A percentile compares a stretch with the other conserved stretches of the same genome.
Conservation (phyloP, 768 basidiomycete genomes). For the Fistulinella prunicolor region DNA sequence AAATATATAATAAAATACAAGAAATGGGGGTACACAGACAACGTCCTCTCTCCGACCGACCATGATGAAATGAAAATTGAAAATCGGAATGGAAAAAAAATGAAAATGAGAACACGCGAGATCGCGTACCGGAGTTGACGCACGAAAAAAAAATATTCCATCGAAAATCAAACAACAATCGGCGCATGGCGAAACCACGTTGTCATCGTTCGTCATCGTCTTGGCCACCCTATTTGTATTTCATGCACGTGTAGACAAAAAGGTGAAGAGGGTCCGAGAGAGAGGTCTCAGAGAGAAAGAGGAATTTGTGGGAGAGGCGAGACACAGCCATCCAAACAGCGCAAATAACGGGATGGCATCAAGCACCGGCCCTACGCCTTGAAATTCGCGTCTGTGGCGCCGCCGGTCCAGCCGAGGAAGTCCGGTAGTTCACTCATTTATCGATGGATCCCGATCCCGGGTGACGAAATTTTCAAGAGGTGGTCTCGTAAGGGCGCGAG, state of each 20-base stretch:
- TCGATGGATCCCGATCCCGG: slow-evolving; percentile 8
- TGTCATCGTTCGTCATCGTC: neutral
- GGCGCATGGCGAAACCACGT: neutral
- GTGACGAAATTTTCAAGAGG: neutral
- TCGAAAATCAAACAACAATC: neutral
- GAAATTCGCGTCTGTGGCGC: neutral
- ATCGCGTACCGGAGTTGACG: neutral
- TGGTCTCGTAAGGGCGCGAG: slow-evolving; percentile 10
- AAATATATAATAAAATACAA: too few species aligned
- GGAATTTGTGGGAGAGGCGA: neutral
- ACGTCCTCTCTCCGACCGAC: too few species aligned
- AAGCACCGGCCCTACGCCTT: too few species aligned
- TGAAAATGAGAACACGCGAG: neutral
- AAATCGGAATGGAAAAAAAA: neutral
- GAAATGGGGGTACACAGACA: too few species aligned
- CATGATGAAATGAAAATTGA: neutral
- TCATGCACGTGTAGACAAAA: neutral
- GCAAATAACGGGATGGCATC: neutral
- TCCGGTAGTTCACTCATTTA: slow-evolving; percentile 4
- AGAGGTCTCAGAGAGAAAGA: too few species aligned
- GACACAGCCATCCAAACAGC: neutral
- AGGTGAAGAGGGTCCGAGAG: too few species aligned
- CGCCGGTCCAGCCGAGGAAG: slow-evolving; percentile 8
- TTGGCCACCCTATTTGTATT: neutral
- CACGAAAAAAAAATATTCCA: neutral